A percentile compares a stretch with the other conserved stretches of the same genome.
Evolutionary conservation across 257 asterid species (phyloP).

Genomic region (Eucommia ulmoides): DNA sequence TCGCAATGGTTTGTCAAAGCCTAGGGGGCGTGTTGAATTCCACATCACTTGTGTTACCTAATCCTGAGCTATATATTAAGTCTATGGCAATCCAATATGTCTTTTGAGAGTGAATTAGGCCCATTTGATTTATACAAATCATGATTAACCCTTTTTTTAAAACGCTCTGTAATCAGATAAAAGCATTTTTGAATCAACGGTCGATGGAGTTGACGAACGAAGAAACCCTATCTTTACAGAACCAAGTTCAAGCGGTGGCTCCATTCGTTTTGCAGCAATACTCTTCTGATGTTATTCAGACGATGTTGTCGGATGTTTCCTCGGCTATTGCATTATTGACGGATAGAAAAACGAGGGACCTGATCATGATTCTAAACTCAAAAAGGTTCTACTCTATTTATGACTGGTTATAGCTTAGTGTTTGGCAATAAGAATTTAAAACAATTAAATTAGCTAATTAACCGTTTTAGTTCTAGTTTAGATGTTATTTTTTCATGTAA

Average conservation of each 20-base stretch:
- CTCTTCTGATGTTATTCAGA: conserved; percentile 51
- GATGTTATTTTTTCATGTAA: too few species aligned
- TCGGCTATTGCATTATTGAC: conserved; percentile 63
- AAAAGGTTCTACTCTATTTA: conserved; percentile 41
- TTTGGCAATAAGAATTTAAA: not conserved
- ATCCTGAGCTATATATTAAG: too few species aligned
- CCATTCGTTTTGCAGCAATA: conserved; percentile 87
- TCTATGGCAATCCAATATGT: too few species aligned
- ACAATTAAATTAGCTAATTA: too few species aligned
- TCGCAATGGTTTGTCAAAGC: too few species aligned
- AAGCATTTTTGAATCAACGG: conserved; percentile 85
- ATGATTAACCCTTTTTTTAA: too few species aligned
- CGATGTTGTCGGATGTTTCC: conserved; percentile 58
- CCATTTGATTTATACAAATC: too few species aligned
- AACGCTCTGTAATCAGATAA: conserved; percentile 57
- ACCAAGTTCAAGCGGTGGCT: conserved; percentile 94
- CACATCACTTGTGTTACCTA: too few species aligned
- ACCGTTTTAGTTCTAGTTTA: too few species aligned
- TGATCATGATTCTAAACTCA: conserved; percentile 91
- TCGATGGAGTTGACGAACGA: conserved; percentile 67
- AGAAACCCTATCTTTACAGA: conserved; percentile 79
- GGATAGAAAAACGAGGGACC: conserved; percentile 76
- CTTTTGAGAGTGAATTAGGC: too few species aligned
- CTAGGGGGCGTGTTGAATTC: too few species aligned
- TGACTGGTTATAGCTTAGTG: not conserved